Evolutionary conservation across 2,329 filamentous ascomycete genomes (phyloP).

Genomic region (Volutella citrinella): DNA sequence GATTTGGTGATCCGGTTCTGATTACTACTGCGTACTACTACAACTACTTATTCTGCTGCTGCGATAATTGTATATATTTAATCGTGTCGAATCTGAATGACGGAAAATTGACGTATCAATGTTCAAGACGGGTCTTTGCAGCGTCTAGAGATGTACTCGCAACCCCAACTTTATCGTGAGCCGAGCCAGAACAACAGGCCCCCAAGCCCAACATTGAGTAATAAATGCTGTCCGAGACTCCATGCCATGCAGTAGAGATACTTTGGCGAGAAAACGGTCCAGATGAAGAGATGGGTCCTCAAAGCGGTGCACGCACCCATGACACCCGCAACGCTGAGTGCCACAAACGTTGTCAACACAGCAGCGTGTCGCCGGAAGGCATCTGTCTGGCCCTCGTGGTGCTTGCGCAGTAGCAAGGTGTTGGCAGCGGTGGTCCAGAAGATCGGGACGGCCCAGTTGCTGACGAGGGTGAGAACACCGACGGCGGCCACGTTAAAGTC

Average conservation of each 20-base stretch:
- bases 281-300: conserved; percentile 90
- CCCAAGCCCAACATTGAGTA: conserved; percentile 64
- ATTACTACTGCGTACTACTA: conserved; percentile 8
- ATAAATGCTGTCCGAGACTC: conserved; percentile 77
- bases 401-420: conserved; percentile 49
- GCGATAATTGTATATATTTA: conserved; percentile 10
- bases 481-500: conserved; percentile 80
- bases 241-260: conserved; percentile 91
- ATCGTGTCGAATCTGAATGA: conserved; percentile 8
- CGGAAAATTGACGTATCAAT: not conserved
- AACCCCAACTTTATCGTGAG: conserved; percentile 19
- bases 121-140: too few relatives aligned
- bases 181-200: conserved; percentile 56
- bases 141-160: too few relatives aligned
- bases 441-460: conserved; percentile 88
- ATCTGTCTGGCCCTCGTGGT: conserved; percentile 20
- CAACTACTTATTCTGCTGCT: too few relatives aligned
- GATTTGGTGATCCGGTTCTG: conserved; percentile 14
- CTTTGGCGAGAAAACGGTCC: conserved; percentile 98
- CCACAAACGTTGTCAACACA: conserved; percentile 68
- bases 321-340: conserved; percentile 64
- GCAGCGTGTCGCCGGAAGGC: conserved; percentile 54
- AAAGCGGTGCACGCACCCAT: conserved; percentile 87
- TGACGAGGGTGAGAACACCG: conserved; percentile 76
- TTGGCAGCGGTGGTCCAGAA: conserved; percentile 77